Evolutionary conservation across 169 alveolate genomes (phyloP), one percentile per base, ranked within the genome.

Genomic region (Babesia divergens): DNA sequence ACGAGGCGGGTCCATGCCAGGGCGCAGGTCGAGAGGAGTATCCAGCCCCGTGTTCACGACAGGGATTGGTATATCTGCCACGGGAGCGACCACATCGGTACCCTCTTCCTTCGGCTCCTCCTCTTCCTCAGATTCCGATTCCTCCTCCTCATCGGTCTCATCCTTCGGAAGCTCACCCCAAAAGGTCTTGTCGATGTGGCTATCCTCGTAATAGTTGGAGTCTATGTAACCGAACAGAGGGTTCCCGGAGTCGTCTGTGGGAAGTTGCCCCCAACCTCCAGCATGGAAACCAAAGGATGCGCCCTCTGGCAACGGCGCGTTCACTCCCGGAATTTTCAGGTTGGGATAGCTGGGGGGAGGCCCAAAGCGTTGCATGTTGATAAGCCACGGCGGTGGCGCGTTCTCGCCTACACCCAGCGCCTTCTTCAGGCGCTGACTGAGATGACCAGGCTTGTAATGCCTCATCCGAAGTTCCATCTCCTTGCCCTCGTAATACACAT

Each of bases 271-370:
- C 98, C 98, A 97, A 20, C 94, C 92, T 9, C 96, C 95, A 6
- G 96, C 95, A 31, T 91, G 93, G 43, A 84, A 81, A 24, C 97
- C 97, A 69, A 65, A 91, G 24, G 75, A 81, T 58, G 93, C 84
- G 20, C 97, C 86, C 46, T 91, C 93, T 62, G 94, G 96, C 35
- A 94, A 74, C 31, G 95, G 97, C 40, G 97, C 95, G 76, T 95
- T 96, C 14, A 97, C 94, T 1, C 99, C 99, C 24, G 99, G 98
- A 43, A 98, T 94, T 75, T 94, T 93, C 58, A 98, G 85, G 70
- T 94, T 93, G 16, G 99, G 99, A 85, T 96, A 98, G 32, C 98
- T 93, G 11, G 99, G 99, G 14, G 99, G 99, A 32, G 98, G 98
- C 6, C 99, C 99, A 86, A 93, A 90, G 75, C 98, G 92, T 86